Conservation (phyloP, 805 yeast genomes). For the Ogataea corticis region DNA sequence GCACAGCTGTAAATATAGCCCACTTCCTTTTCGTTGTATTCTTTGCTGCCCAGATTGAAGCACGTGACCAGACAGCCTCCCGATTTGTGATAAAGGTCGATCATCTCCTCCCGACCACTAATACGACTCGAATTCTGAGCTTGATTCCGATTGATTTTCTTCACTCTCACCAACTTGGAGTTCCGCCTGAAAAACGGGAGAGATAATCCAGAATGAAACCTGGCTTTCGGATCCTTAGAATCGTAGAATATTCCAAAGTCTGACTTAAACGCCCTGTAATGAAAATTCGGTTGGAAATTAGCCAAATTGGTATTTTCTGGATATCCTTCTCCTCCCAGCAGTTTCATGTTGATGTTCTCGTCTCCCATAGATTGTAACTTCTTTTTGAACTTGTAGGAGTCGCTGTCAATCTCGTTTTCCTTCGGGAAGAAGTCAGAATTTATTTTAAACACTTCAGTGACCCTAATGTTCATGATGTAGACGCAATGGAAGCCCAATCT, state of each 20-base stretch:
- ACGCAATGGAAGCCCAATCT: conserved; percentile 43
- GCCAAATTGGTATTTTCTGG: conserved; percentile 22
- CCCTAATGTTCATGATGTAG: conserved; percentile 51
- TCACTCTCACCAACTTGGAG: conserved; percentile 45
- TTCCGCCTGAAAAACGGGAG: conserved; percentile 52
- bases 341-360: conserved; percentile 43
- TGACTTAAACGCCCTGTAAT: conserved; percentile 46
- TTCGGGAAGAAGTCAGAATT: conserved; percentile 45
- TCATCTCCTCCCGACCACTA: conserved; percentile 17
- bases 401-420: conserved; percentile 45
- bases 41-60: conserved; percentile 38
- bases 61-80: conserved; percentile 55
- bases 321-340: conserved; percentile 45
- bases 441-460: conserved; percentile 47
- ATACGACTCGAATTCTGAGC: conserved; percentile 9
- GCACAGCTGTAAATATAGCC: conserved; percentile 49
- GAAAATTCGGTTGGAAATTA: conserved; percentile 34
- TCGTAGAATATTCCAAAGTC: conserved; percentile 52
- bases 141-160: conserved; percentile 11
- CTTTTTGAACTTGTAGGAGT: conserved; percentile 40
- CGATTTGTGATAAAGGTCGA: conserved; percentile 48
- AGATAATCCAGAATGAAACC: conserved; percentile 48
- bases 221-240: conserved; percentile 31
- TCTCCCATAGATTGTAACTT: conserved; percentile 39
- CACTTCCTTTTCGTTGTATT: conserved; percentile 38